Evolutionary conservation across 345 rosid genomes (phyloP).

Genomic region (Salix arbutifolia): DNA sequence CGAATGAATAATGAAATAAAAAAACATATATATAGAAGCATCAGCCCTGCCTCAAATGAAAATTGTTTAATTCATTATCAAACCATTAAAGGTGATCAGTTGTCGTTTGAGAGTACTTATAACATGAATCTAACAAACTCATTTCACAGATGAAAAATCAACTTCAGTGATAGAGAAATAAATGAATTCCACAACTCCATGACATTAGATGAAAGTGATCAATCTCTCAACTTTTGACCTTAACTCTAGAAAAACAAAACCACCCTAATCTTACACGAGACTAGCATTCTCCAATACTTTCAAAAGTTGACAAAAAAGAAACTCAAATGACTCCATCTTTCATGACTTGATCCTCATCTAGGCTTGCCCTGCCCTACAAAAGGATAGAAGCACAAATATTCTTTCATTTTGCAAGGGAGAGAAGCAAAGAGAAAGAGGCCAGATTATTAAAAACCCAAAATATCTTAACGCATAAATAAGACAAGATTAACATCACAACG

Average conservation of each 20-base stretch:
- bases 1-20: neutral
- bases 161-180: neutral
- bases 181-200: neutral
- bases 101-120: neutral
- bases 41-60: neutral
- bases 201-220: slow-evolving; percentile 5
- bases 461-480: slow-evolving; percentile 3
- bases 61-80: neutral
- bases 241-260: slow-evolving; percentile 10
- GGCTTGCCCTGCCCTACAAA: slow-evolving; percentile 85
- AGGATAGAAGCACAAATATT: slow-evolving; percentile 36
- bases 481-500: slow-evolving; percentile 2
- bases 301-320: slow-evolving; percentile 29
- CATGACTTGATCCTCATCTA: slow-evolving; percentile 69
- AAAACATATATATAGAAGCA: neutral
- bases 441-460: slow-evolving; percentile 6
- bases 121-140: neutral
- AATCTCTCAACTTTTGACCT: slow-evolving; percentile 10
- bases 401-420: slow-evolving; percentile 34
- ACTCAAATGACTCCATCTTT: slow-evolving; percentile 41
- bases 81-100: neutral
- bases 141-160: neutral
- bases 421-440: slow-evolving; percentile 15
- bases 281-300: slow-evolving; percentile 8
- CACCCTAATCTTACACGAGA: slow-evolving; percentile 7